Evolutionary conservation across 2,329 filamentous ascomycete species (phyloP).

Genomic region (Aureobasidium melanogenum): DNA sequence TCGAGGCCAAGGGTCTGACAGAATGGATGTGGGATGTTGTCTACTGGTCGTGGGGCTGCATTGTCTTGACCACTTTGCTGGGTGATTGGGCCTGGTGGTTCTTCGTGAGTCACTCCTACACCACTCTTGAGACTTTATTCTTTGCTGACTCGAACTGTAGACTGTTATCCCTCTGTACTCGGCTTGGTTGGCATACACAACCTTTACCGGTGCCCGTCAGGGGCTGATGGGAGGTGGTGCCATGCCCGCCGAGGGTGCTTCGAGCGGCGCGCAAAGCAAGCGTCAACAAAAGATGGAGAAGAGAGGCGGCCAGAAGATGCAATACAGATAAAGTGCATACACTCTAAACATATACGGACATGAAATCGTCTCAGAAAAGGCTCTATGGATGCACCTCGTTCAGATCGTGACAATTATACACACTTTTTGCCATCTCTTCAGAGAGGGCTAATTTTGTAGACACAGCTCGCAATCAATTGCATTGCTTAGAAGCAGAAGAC

Average conservation of each 20-base stretch:
- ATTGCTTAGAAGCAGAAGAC: slow-evolving; percentile 75
- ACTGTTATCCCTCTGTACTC: slow-evolving; percentile 37
- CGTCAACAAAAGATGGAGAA: slow-evolving; percentile 44
- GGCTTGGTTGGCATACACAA: slow-evolving; percentile 36
- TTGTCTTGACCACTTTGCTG: slow-evolving; percentile 62
- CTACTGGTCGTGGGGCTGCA: slow-evolving; percentile 83
- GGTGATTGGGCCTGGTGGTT: slow-evolving; percentile 73
- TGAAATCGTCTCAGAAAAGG: not conserved
- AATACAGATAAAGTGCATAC: slow-evolving; percentile 32
- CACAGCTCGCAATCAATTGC: not conserved
- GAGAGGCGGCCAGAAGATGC: slow-evolving; percentile 40
- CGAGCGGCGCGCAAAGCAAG: slow-evolving; percentile 32
- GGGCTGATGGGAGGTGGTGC: slow-evolving; percentile 36
- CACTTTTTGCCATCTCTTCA: not conserved
- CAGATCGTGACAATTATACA: slow-evolving; percentile 2
- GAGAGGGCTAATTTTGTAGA: not conserved
- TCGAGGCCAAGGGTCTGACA: slow-evolving; percentile 78
- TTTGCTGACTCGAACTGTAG: slow-evolving; percentile 14
- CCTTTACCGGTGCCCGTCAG: slow-evolving; percentile 36
- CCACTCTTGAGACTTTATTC: not conserved
- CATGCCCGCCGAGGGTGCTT: slow-evolving; percentile 18
- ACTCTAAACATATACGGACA: not conserved
- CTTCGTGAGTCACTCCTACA: slow-evolving; percentile 33
- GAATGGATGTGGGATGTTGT: slow-evolving; percentile 98
- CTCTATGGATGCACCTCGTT: not conserved